These are phyloP conservation scores for Globisporangium abappressorium DNA, from an alignment of 352 stramenopile genomes.

Conservation along the genomic window DNA sequence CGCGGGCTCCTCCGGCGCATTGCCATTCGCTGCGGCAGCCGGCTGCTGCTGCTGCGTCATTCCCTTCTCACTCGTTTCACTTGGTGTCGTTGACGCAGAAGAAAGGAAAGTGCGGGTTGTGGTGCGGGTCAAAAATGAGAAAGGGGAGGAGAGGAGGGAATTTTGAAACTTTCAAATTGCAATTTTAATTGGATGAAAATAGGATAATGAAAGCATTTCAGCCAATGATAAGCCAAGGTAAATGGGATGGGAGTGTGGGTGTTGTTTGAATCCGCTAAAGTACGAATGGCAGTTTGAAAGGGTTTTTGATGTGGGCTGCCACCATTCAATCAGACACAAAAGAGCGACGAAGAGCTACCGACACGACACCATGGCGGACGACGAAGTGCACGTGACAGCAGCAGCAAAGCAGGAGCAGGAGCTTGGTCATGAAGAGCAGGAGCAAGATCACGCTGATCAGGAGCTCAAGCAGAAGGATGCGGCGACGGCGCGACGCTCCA, in stretches of 20 bases:
- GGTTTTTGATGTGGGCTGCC: not conserved
- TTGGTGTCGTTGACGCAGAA: not conserved
- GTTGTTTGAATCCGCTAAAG: slow-evolving; percentile 7
- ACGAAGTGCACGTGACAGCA: slow-evolving; percentile 1
- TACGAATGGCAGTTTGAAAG: slow-evolving; percentile 6
- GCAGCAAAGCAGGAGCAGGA: slow-evolving; percentile 8
- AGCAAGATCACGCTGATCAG: not conserved
- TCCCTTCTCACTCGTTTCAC: not conserved
- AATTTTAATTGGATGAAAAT: not conserved
- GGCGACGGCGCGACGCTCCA: slow-evolving; percentile 1
- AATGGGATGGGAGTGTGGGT: not conserved
- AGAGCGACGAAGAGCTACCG: not conserved
- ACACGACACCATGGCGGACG: slow-evolving; percentile 6
- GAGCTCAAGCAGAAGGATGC: not conserved
- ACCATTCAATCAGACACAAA: slow-evolving; percentile 12
- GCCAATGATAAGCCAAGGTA: not conserved
- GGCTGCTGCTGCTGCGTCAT: slow-evolving; percentile 8
- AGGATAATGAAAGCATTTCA: not conserved
- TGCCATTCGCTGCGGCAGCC: slow-evolving; percentile 10
- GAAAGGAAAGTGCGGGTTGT: slow-evolving; percentile 3
- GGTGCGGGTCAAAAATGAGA: not conserved
- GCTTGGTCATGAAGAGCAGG: not conserved
- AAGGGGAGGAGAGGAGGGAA: not conserved
- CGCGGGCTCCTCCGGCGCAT: slow-evolving; percentile 3
- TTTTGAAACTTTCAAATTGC: not conserved